A percentile compares a stretch with the other conserved stretches of the same genome.
Conservation (phyloP, 2,329 filamentous ascomycete genomes). For the Ophiocordyceps sinensis region DNA sequence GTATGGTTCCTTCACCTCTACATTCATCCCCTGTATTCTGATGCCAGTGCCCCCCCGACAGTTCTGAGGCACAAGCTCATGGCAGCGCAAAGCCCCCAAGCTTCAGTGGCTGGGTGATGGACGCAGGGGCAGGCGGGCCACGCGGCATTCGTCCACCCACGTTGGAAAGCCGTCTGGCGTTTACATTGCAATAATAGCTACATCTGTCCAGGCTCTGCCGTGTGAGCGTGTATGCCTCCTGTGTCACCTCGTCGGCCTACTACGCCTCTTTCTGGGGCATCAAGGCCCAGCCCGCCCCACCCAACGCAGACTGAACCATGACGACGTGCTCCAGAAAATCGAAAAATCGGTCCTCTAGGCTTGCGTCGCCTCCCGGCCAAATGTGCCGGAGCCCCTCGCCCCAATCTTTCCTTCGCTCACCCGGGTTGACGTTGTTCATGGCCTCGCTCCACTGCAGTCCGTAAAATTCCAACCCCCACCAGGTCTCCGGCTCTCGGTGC, state of each 20-base stretch:
- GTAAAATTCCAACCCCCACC: constrained; percentile 18
- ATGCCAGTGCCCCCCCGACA: constrained; percentile 7
- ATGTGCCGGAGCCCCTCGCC: constrained; percentile 14
- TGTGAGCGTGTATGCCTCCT: no score
- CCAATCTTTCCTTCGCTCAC: constrained; percentile 15
- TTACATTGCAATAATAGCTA: no score
- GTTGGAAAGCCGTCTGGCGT: no score
- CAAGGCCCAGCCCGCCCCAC: constrained; percentile 2
- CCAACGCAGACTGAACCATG: constrained; percentile 15
- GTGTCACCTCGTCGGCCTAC: no score
- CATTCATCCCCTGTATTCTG: neutral
- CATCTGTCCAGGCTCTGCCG: no score
- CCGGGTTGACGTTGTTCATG: constrained; percentile 13
- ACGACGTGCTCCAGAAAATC: constrained; percentile 17
- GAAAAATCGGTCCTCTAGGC: constrained; percentile 12
- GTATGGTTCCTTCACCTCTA: constrained; percentile 24
- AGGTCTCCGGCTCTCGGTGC: constrained; percentile 7
- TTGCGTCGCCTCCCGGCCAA: constrained; percentile 15
- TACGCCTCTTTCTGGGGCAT: neutral
- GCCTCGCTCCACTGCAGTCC: constrained; percentile 22
- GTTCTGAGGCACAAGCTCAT: constrained; percentile 30
- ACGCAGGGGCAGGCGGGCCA: neutral
- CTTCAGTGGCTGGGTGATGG: constrained; percentile 4
- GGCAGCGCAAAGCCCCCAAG: constrained; percentile 17
- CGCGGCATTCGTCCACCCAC: no score